Base-by-base conservation (phyloP, 164 flowering plant genomes). In the Akebia trifoliata region DNA sequence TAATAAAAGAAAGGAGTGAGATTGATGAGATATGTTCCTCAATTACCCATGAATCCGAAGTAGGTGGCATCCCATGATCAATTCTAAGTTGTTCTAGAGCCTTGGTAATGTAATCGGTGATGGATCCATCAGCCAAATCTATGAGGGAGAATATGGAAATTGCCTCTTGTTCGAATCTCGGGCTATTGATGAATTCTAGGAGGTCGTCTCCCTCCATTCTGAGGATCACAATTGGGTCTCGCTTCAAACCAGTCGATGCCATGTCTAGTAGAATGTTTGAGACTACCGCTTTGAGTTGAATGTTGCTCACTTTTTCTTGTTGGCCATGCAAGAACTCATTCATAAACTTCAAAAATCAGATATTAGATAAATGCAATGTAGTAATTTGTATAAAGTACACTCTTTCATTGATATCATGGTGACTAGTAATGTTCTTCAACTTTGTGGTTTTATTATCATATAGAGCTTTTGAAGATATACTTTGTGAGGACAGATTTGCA, bases 171-270 rank as follows among this genome's bases (percentile, higher is more conserved):
- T 93, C 91, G 48, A 75, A 90, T 49, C 71, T 54, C 4, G 92
- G 77, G 39, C 89, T 57, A 6, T 66, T 71, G 36, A 85, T 54
- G 69, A 87, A 93, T 64, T 87, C 97, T 3, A 21, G 37, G 6
- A 93, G 89, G 49, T 93, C 98, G 59, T 90, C 92, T 6, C 98
- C 97, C 32, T 93, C 97, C 7, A 93, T 87, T 17, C 98, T 86
- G 56, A 93, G 87, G 46, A 93, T 90, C 60, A 90, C 92, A 46
- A 90, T 74, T 5, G 98, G 96, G 56, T 87, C 97, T 31, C 98
- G 76, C 80, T 87, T 83, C 68, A 90, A 68, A 1, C 98, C 98
- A n/a, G n/a, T n/a, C 0, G 91, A 75, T 18, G 97, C 95, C 97
- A 93, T 93, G 72, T 92, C 97, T 62, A 84, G 30, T 7, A 87